Base-by-base conservation (phyloP, 306 rosid genomes). In the Mimosa bimucronata region DNA sequence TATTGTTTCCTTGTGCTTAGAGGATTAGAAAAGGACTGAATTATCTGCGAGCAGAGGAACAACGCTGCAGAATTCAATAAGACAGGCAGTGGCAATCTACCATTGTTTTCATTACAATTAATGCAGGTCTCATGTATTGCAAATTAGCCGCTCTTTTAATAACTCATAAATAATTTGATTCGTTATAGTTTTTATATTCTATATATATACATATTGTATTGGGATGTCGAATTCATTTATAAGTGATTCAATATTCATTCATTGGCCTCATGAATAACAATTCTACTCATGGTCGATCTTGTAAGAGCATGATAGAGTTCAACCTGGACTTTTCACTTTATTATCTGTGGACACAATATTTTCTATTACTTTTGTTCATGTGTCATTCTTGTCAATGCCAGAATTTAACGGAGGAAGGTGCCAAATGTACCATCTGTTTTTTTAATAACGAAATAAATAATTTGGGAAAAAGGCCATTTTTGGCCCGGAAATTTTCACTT, bases 1-100 rank as follows among this genome's bases (percentile, higher is more conserved):
- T 38, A 9, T 21, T 16, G 52, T 66, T 61, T 44, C 38, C 42
- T 60, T 81, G 80, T 80, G 29, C 1, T 8, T 9, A 95, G 99
- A 95, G 99, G 87, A 90, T 95, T 73, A 88, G 69, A 66, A 91
- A 94, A 15, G 98, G 97, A 64, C 80, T 91, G 75, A 78, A 80
- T 76, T 90, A 77, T 81, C 98, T 93, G 57, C 77, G 77, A 77
- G 87, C 89, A 25, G 92, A 90, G 70, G 98, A 85, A 78, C 93
- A 82, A 74, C 81, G 91, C 58, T 91, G 98, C 86, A 90, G 85
- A 74, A 81, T 88, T 79, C 98, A 92, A 81, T 93, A 84, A 87
- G 46, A 66, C 53, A 69, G 77, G 64, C 68, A 71, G 77, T 65
- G 66, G 42, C 65, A 75, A 31, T 29, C 76, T 66, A 19, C 61